Evolutionary conservation across 768 basidiomycete species (phyloP).

Genomic region (Pulveroboletus sp.): DNA sequence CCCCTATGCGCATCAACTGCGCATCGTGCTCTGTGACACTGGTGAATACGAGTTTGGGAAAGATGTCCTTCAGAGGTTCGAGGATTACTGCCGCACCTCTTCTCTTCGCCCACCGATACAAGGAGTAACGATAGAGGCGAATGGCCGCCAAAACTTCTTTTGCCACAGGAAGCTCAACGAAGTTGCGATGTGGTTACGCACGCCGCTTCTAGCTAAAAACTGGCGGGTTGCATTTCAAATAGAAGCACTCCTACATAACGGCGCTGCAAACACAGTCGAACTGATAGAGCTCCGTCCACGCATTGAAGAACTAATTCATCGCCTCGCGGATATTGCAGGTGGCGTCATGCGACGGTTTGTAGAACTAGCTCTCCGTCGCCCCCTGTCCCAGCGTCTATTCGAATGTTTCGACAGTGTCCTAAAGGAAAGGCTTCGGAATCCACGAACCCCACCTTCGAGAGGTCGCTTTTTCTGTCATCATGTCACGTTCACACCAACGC

Average conservation of each 20-base stretch:
- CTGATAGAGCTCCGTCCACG: conserved; percentile 42
- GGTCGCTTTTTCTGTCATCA: conserved; percentile 65
- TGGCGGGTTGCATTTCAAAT: conserved; percentile 78
- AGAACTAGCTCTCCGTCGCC: conserved; percentile 43
- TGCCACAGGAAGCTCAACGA: conserved; percentile 40
- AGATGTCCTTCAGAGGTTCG: conserved; percentile 46
- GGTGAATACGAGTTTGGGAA: conserved; percentile 30
- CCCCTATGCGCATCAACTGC: conserved; percentile 69
- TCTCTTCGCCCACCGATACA: conserved; percentile 37
- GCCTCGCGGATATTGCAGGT: conserved; percentile 35
- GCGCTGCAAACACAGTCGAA: conserved; percentile 57
- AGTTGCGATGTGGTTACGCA: conserved; percentile 41
- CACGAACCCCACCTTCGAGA: conserved; percentile 23
- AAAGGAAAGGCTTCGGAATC: conserved; percentile 12
- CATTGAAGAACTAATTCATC: conserved; percentile 40
- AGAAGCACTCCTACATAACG: conserved; percentile 63
- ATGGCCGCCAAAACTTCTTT: conserved; percentile 47
- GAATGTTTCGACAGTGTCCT: conserved; percentile 45
- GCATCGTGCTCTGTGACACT: conserved; percentile 54
- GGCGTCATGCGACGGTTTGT: conserved; percentile 54
- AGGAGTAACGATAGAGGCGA: conserved; percentile 46
- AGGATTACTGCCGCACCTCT: conserved; percentile 48
- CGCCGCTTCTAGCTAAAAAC: conserved; percentile 33
- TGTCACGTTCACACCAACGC: conserved; percentile 72
- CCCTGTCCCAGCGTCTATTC: conserved; percentile 39